Conservation (phyloP, 805 yeast species). For the Komagataella ulmi region DNA sequence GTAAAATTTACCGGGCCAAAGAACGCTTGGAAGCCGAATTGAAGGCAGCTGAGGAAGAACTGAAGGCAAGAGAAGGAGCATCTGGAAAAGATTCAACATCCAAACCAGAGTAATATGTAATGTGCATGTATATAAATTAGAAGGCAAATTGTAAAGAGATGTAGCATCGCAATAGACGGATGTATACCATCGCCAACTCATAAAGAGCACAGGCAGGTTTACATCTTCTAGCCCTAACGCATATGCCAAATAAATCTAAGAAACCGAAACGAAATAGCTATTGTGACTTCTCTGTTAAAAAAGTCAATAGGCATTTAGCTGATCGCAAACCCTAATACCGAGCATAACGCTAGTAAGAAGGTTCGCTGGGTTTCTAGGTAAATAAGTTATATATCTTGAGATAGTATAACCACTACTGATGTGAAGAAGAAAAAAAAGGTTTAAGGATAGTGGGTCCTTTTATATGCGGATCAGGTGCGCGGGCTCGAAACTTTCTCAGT, state of each 20-base stretch:
- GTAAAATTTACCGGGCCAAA: slow-evolving; percentile 89
- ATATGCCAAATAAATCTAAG: slow-evolving; percentile 37
- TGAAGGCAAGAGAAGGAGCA: slow-evolving; percentile 12
- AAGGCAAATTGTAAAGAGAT: slow-evolving; percentile 9
- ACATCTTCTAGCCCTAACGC: slow-evolving; percentile 21
- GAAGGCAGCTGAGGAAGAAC: slow-evolving; percentile 36
- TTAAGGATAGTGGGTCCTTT: slow-evolving; percentile 5
- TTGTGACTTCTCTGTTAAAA: slow-evolving; percentile 65
- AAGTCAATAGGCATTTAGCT: slow-evolving; percentile 66
- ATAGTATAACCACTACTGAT: slow-evolving; percentile 79
- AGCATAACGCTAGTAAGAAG: slow-evolving; percentile 28
- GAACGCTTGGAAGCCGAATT: slow-evolving; percentile 78
- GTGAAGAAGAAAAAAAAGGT: slow-evolving; percentile 24
- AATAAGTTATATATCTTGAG: slow-evolving; percentile 49
- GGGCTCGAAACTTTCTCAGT: background rate
- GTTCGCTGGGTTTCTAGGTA: slow-evolving; percentile 27
- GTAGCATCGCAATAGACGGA: slow-evolving; percentile 43
- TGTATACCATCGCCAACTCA: slow-evolving; percentile 15
- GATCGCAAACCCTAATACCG: slow-evolving; percentile 28
- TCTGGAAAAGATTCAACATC: slow-evolving; percentile 5
- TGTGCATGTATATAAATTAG: slow-evolving; percentile 2
- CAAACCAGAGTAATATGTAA: slow-evolving; percentile 1
- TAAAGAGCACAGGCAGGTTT: slow-evolving; percentile 16
- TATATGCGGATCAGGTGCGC: background rate
- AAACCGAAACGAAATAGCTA: slow-evolving; percentile 64